These are phyloP conservation scores for Tephrocybe rancida DNA, from an alignment of 768 basidiomycete species.

Conservation along the genomic window DNA sequence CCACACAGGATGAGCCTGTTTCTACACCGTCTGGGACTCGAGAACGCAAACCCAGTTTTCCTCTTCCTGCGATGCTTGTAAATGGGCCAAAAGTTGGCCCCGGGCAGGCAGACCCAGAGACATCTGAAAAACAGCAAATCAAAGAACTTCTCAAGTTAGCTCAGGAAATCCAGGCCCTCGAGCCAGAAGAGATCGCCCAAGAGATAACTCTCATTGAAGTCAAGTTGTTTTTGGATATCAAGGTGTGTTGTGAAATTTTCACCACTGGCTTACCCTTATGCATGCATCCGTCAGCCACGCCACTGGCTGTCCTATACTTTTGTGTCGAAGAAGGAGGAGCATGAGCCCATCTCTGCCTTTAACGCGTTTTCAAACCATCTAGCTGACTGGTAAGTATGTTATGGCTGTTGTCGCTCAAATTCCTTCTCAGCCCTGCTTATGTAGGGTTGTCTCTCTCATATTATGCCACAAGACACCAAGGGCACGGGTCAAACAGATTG, in stretches of 20 bases:
- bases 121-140: constrained; percentile 56
- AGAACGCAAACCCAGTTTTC: constrained; percentile 73
- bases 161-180: constrained; percentile 54
- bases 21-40: constrained; percentile 32
- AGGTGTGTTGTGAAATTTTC: constrained; percentile 48
- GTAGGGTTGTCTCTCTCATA: constrained; percentile 89
- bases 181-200: constrained; percentile 73
- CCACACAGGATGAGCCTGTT: constrained; percentile 23
- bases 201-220: constrained; percentile 83
- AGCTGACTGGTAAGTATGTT: constrained; percentile 85
- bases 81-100: constrained; percentile 26
- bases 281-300: constrained; percentile 68
- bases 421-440: background rate
- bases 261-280: constrained; percentile 7
- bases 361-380: constrained; percentile 82
- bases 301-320: constrained; percentile 86
- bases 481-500: constrained; percentile 77
- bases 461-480: constrained; percentile 82
- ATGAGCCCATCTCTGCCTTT: constrained; percentile 73
- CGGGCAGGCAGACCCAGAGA: constrained; percentile 35
- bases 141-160: constrained; percentile 65
- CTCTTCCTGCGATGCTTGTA: constrained; percentile 49
- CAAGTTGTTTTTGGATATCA: constrained; percentile 70
- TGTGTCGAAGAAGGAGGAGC: constrained; percentile 64
- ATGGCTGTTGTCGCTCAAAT: constrained; percentile 19